Conservation (phyloP, 83 land plant species). For the Thuja plicata region DNA sequence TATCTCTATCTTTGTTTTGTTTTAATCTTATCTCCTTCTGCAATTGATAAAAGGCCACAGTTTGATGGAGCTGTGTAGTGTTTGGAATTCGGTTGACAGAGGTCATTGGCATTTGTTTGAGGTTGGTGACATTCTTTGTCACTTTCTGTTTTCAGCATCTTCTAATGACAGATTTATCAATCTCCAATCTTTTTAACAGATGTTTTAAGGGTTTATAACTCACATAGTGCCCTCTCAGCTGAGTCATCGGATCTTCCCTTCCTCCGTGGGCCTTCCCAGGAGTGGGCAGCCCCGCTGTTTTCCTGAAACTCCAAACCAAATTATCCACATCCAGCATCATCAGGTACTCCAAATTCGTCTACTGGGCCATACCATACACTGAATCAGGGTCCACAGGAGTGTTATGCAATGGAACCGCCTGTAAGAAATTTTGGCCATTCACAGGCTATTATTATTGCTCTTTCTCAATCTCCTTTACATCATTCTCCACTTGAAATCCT, state of each 20-base stretch:
- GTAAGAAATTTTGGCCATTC: constrained; percentile 59
- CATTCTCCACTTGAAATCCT: constrained; percentile 45
- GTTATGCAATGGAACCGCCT: constrained; percentile 25
- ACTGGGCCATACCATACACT: constrained; percentile 55
- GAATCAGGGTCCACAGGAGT: constrained; percentile 64
- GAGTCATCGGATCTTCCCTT: constrained; percentile 62
- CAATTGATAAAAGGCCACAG: too few relatives aligned
- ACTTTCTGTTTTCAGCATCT: too few relatives aligned
- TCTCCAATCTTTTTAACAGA: too few relatives aligned
- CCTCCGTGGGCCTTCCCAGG: constrained; percentile 77
- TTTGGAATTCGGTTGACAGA: too few relatives aligned
- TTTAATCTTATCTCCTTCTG: too few relatives aligned
- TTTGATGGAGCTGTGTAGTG: too few relatives aligned
- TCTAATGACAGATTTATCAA: too few relatives aligned
- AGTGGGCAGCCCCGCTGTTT: constrained; percentile 62
- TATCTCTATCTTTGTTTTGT: too few relatives aligned
- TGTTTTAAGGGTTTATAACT: too few relatives aligned
- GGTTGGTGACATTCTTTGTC: too few relatives aligned
- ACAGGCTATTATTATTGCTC: neutral
- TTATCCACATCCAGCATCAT: constrained; percentile 80
- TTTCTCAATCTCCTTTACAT: constrained; percentile 39
- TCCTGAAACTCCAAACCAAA: constrained; percentile 86
- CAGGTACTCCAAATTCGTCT: constrained; percentile 80
- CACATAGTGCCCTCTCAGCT: constrained; percentile 77
- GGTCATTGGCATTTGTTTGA: too few relatives aligned